A percentile compares a stretch with the other conserved stretches of the same genome.
Evolutionary conservation across 495 filamentous ascomycete species (phyloP).

Genomic region (Niebla homalea): DNA sequence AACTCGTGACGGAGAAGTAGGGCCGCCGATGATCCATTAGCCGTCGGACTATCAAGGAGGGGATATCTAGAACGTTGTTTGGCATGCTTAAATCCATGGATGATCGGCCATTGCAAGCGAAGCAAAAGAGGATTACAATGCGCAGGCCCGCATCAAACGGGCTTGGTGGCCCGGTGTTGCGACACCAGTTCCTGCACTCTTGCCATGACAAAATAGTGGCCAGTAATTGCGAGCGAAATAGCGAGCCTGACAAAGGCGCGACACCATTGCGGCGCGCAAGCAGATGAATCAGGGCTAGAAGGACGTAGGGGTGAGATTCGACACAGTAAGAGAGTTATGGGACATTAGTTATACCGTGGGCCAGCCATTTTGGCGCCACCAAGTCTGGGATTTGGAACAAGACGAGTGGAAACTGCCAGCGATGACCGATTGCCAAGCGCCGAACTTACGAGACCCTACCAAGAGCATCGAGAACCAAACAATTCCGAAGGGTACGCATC

Average conservation of each 20-base stretch:
- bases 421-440: too few species aligned
- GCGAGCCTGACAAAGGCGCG: not conserved
- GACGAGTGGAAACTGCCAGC: too few species aligned
- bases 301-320: too few species aligned
- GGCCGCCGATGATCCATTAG: not conserved
- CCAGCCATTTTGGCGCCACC: too few species aligned
- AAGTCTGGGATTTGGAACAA: too few species aligned
- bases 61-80: slow-evolving; percentile 7
- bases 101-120: slow-evolving; percentile 11
- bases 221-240: slow-evolving; percentile 1
- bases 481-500: too few species aligned
- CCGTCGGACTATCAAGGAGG: too few species aligned
- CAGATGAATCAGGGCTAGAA: too few species aligned
- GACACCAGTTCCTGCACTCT: not conserved
- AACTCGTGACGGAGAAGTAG: not conserved
- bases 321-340: too few species aligned
- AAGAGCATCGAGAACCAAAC: too few species aligned
- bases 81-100: slow-evolving; percentile 14
- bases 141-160: slow-evolving; percentile 1
- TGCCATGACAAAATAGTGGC: not conserved
- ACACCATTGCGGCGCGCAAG: slow-evolving; percentile 1
- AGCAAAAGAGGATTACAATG: not conserved
- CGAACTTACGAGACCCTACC: too few species aligned
- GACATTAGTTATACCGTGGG: too few species aligned
- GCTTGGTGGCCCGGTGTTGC: slow-evolving; percentile 2